Evolutionary conservation across 1,284 basidiomycete species (phyloP).

Genomic region (Rhodotorula sp.): DNA sequence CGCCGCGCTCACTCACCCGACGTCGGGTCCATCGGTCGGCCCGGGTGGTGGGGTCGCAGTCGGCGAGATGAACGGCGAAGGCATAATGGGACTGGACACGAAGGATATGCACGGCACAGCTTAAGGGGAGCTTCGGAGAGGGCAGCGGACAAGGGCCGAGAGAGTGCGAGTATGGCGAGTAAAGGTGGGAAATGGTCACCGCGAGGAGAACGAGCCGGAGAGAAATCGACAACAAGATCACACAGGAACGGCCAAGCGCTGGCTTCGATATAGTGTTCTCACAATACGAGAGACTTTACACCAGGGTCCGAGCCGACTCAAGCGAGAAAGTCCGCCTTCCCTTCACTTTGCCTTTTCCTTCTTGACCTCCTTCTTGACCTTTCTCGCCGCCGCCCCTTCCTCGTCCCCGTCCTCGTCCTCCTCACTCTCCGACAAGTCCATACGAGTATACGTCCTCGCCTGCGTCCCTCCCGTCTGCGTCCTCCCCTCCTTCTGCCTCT

Average conservation of each 20-base stretch:
- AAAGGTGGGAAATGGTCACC: no score
- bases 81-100: neutral
- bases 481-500: slow-evolving; percentile 16
- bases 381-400: neutral
- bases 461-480: slow-evolving; percentile 13
- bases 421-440: slow-evolving; percentile 23
- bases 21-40: neutral
- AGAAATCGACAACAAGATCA: no score
- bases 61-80: neutral
- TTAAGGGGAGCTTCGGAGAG: neutral
- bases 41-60: neutral
- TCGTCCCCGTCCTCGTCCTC: neutral
- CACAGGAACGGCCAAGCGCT: no score
- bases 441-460: slow-evolving; percentile 24
- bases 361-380: slow-evolving; percentile 6
- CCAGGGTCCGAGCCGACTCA: neutral
- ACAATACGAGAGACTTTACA: neutral
- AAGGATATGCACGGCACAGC: neutral
- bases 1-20: neutral
- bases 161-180: no score
- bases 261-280: no score
- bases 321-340: neutral
- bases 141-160: no score
- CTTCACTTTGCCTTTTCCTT: neutral
- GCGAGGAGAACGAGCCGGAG: no score